These are phyloP conservation scores for Beauveria sp. DNA, from an alignment of 2,329 filamentous ascomycete genomes.

Conservation along the genomic window DNA sequence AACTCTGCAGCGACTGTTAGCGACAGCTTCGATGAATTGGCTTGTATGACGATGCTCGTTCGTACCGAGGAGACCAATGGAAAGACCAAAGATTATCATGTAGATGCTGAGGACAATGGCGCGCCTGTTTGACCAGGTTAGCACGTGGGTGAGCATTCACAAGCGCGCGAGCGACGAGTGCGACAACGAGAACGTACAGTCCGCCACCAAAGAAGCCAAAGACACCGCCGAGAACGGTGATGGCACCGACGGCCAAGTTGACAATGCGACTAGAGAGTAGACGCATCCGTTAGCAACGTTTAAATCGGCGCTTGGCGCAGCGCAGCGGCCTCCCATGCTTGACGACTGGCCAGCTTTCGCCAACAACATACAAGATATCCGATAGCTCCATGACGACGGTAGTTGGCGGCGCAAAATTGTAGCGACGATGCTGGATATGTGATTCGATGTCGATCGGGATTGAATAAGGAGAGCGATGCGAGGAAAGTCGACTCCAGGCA, in stretches of 20 bases:
- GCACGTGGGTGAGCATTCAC: neutral
- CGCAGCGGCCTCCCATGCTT: neutral
- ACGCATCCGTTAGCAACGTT: slow-evolving; percentile 26
- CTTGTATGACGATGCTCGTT: neutral
- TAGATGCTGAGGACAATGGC: slow-evolving; percentile 76
- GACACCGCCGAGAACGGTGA: slow-evolving; percentile 82
- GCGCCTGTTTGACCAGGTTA: slow-evolving; percentile 18
- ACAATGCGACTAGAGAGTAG: slow-evolving; percentile 67
- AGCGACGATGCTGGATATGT: neutral
- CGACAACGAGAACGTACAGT: slow-evolving; percentile 42
- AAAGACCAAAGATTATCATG: slow-evolving; percentile 82
- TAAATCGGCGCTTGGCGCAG: slow-evolving; percentile 10
- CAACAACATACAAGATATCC: slow-evolving; percentile 64
- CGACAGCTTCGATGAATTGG: neutral
- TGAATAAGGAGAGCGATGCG: neutral
- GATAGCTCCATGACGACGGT: slow-evolving; percentile 67
- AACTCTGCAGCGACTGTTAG: slow-evolving; percentile 55
- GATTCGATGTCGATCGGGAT: neutral
- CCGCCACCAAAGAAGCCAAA: slow-evolving; percentile 57
- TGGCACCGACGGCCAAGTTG: slow-evolving; percentile 79
- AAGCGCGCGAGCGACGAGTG: neutral
- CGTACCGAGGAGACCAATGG: slow-evolving; percentile 58
- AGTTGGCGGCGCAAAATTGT: neutral
- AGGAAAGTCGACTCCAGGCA: neutral
- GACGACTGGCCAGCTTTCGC: neutral